Evolutionary conservation across 305 asterid genomes (phyloP), one percentile per base, ranked within the genome.

Genomic region (Fraxinus sp.): DNA sequence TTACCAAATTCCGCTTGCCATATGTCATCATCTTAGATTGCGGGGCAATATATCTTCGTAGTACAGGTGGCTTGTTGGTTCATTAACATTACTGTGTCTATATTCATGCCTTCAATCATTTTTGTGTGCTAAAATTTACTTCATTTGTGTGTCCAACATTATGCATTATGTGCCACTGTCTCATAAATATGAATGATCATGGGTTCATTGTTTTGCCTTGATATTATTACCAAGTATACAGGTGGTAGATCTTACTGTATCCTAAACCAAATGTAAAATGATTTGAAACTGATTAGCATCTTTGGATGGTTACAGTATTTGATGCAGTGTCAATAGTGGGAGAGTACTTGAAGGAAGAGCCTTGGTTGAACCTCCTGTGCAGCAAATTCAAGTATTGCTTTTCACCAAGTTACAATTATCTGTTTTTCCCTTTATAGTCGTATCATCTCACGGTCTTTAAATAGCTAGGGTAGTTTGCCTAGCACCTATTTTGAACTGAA

Each of bases 271-370:
- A 46, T 76, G 66, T 71, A 73, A 74, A 16, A 68, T 57, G 44
- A 52, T 52, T 57, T 73, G 8, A 30, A 41, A 37, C 86, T 88
- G 79, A 87, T 84, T 80, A 86, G 9, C 76, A 55, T 74, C 33
- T 83, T 82, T 87, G 79, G 77, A 49, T 83, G 82, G 75, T 80
- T 39, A 46, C 92, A 95, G 98, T 92, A 81, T 72, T 79, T 71
- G 99, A 93, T 81, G 93, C 95, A 3, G 94, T 90, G 57, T 90
- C 94, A 35, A 89, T 95, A 77, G 81, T 94, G 85, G 97, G 98
- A 37, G 98, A 94, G 80, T 95, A 95, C 93, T 62, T 95, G 91
- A 94, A 90, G 87, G 98, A 93, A 49, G 97, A 93, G 59, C 95
- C 97, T 36, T 95, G 98, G 97, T 80, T 90, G 90, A 90, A 90